A percentile compares a stretch with the other conserved stretches of the same genome.
Evolutionary conservation across 176 grass and related monocot species (phyloP).

Genomic region (Hsuehochloa calcarea): DNA sequence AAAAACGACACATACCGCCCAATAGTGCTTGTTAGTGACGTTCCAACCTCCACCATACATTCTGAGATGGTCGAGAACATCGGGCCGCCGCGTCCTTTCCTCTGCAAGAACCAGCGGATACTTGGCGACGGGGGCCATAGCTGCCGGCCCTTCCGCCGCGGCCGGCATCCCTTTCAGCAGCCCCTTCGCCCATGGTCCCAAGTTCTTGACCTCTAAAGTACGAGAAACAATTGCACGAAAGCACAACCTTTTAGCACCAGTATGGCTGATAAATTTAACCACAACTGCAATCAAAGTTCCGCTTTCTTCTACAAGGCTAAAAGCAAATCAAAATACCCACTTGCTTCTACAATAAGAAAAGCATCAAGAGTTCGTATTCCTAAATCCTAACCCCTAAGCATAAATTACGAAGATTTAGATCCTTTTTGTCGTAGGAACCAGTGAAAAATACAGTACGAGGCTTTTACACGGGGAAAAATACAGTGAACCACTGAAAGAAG

Average conservation of each 20-base stretch:
- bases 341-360: conserved; percentile 34
- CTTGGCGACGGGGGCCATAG: conserved; percentile 46
- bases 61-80: conserved; percentile 64
- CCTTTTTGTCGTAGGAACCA: not conserved
- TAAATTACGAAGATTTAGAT: not conserved
- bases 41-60: conserved; percentile 84
- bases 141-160: conserved; percentile 32
- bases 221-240: not conserved
- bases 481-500: not conserved
- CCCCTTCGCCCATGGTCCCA: conserved; percentile 83
- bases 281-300: not conserved
- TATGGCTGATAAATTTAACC: not conserved
- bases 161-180: conserved; percentile 62
- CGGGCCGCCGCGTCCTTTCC: conserved; percentile 72
- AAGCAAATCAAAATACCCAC: not conserved
- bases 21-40: conserved; percentile 86
- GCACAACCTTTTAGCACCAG: conserved; percentile 14
- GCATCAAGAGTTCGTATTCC: not conserved
- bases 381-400: too few relatives aligned
- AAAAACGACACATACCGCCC: conserved; percentile 62
- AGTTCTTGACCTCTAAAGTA: conserved; percentile 63
- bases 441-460: not conserved
- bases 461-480: not conserved
- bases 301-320: not conserved
- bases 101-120: conserved; percentile 76